These are phyloP conservation scores for Solanum hybrid DNA, from an alignment of 305 asterid species.

Conservation along the genomic window DNA sequence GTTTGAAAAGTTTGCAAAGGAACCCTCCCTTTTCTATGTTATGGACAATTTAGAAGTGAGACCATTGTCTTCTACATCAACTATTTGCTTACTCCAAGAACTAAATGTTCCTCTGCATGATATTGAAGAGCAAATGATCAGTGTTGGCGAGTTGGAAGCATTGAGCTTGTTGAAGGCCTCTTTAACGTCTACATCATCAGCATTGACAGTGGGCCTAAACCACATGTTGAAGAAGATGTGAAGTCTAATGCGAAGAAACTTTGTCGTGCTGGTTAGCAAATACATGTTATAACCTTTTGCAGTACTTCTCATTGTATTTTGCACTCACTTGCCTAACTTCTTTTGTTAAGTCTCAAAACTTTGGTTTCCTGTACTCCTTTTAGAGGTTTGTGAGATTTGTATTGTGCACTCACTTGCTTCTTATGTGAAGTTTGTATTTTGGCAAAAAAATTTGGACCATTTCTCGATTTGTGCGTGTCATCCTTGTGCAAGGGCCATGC, in stretches of 20 bases:
- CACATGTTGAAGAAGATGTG: neutral
- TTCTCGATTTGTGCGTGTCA: slow-evolving; percentile 21
- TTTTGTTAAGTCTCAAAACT: neutral
- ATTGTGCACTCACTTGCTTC: too few relatives aligned
- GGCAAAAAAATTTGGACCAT: neutral
- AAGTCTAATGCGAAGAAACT: neutral
- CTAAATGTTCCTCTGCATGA: slow-evolving; percentile 6
- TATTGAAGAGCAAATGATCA: neutral
- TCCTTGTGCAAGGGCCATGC: slow-evolving; percentile 29
- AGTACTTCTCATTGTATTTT: neutral
- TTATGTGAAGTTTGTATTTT: too few relatives aligned
- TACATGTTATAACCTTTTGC: neutral
- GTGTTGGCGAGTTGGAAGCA: neutral
- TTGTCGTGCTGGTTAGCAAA: neutral
- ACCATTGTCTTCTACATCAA: slow-evolving; percentile 1
- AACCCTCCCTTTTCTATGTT: neutral
- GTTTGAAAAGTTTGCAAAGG: neutral
- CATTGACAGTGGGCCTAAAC: slow-evolving; percentile 3
- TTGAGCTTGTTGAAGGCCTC: slow-evolving; percentile 12
- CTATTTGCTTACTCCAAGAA: slow-evolving; percentile 1
- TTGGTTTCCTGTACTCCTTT: neutral
- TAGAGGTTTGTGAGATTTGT: neutral
- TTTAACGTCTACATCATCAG: slow-evolving; percentile 14
- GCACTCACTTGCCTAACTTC: neutral
- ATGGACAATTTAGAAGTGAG: slow-evolving; percentile 4